Percentiles rank a stretch among this genome's conserved stretches.
These are phyloP conservation scores for Fonsecaea multimorphosa DNA, from an alignment of 2,329 filamentous ascomycete species.

Conservation along the genomic window DNA sequence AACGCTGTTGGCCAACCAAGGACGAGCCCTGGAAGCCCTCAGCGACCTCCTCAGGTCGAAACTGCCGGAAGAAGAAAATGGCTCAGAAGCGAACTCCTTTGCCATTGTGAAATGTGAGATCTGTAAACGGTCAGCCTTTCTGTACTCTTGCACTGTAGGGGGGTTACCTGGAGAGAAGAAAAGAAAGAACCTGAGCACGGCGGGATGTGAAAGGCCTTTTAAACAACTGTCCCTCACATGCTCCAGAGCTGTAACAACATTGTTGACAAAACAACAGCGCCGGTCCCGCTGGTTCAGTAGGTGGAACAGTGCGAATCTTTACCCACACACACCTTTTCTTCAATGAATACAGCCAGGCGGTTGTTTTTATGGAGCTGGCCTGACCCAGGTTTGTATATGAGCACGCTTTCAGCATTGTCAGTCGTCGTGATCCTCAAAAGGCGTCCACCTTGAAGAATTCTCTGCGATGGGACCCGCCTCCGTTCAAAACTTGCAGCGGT, in stretches of 20 bases:
- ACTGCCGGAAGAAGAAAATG: conserved; percentile 16
- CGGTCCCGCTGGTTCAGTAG: neutral
- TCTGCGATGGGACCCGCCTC: neutral
- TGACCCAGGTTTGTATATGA: neutral
- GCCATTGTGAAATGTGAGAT: conserved; percentile 10
- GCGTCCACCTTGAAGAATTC: neutral
- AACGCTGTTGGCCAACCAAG: conserved; percentile 34
- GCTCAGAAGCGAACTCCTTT: conserved; percentile 12
- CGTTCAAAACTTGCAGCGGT: neutral
- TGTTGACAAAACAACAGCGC: neutral
- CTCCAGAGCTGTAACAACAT: neutral
- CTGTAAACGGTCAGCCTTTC: conserved; percentile 7
- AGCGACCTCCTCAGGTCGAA: conserved; percentile 26
- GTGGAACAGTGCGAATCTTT: neutral
- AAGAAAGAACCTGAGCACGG: neutral
- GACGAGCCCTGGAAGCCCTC: conserved; percentile 32
- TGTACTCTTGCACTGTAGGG: neutral
- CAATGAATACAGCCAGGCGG: neutral
- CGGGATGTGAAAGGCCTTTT: neutral
- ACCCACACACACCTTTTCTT: neutral
- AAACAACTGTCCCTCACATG: neutral
- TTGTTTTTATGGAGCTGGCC: neutral
- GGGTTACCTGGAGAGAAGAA: neutral
- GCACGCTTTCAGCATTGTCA: neutral
- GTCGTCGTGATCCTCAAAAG: neutral